Conservation (phyloP, 768 basidiomycete species). For the Hysterangium stoloniferum region DNA sequence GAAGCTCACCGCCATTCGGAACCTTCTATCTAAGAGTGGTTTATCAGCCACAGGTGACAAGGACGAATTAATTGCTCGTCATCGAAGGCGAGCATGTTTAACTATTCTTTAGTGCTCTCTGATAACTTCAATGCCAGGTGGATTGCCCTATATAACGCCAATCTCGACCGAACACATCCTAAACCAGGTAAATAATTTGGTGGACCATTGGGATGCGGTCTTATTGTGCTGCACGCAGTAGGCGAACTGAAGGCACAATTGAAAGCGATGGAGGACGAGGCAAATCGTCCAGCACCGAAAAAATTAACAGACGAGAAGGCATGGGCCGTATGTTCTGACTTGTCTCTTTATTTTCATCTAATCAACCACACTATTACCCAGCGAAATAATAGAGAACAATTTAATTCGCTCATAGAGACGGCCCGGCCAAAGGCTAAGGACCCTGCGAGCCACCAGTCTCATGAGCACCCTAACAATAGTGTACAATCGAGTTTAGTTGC, state of each 20-base stretch:
- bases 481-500: neutral
- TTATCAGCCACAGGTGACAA: constrained; percentile 48
- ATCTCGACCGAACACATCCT: constrained; percentile 46
- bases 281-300: constrained; percentile 5
- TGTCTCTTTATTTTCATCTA: neutral
- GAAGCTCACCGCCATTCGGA: constrained; percentile 52
- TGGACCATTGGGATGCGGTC: neutral
- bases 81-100: constrained; percentile 40
- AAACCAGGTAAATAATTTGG: neutral
- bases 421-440: neutral
- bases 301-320: constrained; percentile 8
- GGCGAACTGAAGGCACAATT: constrained; percentile 1
- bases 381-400: constrained; percentile 9
- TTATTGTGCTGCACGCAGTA: neutral
- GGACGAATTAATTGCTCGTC: constrained; percentile 43
- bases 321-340: constrained; percentile 1
- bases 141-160: constrained; percentile 64
- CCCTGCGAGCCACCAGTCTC: neutral
- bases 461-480: neutral
- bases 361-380: neutral
- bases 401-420: constrained; percentile 4
- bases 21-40: constrained; percentile 43
- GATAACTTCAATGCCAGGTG: constrained; percentile 36
- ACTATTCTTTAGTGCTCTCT: constrained; percentile 2
- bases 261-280: constrained; percentile 1